Percentiles rank a stretch among this genome's conserved stretches.
Conservation (phyloP, 2,329 filamentous ascomycete species). For the Orbilia oligospora region DNA sequence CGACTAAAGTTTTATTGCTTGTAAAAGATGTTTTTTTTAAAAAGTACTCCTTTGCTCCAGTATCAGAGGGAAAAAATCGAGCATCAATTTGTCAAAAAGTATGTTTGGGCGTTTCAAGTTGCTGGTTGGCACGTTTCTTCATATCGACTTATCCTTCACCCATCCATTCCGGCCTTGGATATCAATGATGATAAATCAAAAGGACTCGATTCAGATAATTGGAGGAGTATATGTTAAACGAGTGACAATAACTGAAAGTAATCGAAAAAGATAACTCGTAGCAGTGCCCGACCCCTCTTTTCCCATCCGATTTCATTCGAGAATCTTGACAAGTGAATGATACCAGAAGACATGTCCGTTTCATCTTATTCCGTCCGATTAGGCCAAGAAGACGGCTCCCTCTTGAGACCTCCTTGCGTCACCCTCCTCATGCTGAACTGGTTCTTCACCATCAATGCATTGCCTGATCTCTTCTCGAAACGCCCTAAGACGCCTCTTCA, state of each 20-base stretch:
- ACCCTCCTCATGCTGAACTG: slow-evolving; percentile 10
- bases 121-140: not conserved
- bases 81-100: not conserved
- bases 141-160: slow-evolving; percentile 8
- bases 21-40: not conserved
- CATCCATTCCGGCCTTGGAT: not conserved
- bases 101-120: not conserved
- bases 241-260: slow-evolving; percentile 22
- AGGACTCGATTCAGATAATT: slow-evolving; percentile 10
- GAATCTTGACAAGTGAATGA: slow-evolving; percentile 8
- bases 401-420: slow-evolving; percentile 32
- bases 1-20: slow-evolving; percentile 41
- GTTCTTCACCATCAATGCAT: slow-evolving; percentile 23
- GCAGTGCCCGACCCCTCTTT: not conserved
- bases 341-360: slow-evolving; percentile 2
- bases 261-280: not conserved
- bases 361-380: not conserved
- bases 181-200: not conserved
- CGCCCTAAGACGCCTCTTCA: slow-evolving; percentile 5
- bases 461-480: slow-evolving; percentile 27
- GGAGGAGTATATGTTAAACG: slow-evolving; percentile 4
- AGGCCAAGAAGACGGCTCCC: slow-evolving; percentile 36
- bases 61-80: slow-evolving; percentile 18
- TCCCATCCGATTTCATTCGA: not conserved
- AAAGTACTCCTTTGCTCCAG: slow-evolving; percentile 6